phyloP scores from a whole-genome alignment of 305 asterid genomes.

The Fraxinus sp. region DNA sequence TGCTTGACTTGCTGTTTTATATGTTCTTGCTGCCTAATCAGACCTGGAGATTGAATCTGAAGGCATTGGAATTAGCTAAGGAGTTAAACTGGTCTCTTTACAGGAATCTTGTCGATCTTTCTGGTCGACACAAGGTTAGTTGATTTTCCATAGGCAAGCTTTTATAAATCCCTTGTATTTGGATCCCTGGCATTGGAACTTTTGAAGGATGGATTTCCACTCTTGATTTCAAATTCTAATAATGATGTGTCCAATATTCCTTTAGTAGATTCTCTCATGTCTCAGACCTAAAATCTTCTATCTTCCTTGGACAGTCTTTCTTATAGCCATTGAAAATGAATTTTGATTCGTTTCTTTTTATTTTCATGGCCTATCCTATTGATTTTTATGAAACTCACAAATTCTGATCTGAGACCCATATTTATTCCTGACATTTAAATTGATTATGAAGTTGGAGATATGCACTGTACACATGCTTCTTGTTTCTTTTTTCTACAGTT shows the following conservation, averaged over 20 bases:
- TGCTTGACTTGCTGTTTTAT: conserved; percentile 28
- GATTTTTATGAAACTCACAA: not conserved
- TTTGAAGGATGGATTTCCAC: not conserved
- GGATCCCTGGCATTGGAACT: not conserved
- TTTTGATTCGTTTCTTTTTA: not conserved
- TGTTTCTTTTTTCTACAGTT: not conserved
- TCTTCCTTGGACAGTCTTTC: not conserved
- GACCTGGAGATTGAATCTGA: conserved; percentile 64
- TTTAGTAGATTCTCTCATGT: not conserved
- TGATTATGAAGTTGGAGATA: not conserved
- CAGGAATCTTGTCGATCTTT: conserved; percentile 45
- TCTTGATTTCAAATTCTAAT: not conserved
- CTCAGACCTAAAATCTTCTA: not conserved
- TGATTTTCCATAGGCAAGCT: conserved; percentile 10
- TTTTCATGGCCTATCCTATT: not conserved
- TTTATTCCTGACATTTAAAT: not conserved
- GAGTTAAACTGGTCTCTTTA: conserved; percentile 74
- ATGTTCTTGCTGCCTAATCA: conserved; percentile 38
- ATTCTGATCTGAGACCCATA: not conserved
- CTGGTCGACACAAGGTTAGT: conserved; percentile 57
- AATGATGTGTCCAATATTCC: not conserved
- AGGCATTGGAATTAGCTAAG: conserved; percentile 74
- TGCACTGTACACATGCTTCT: not conserved
- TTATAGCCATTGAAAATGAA: not conserved
- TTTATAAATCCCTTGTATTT: not conserved